Percentiles rank a stretch among this genome's conserved stretches.
Evolutionary conservation across 1,284 basidiomycete species (phyloP).

Genomic region (Mrakiaceae sp.): DNA sequence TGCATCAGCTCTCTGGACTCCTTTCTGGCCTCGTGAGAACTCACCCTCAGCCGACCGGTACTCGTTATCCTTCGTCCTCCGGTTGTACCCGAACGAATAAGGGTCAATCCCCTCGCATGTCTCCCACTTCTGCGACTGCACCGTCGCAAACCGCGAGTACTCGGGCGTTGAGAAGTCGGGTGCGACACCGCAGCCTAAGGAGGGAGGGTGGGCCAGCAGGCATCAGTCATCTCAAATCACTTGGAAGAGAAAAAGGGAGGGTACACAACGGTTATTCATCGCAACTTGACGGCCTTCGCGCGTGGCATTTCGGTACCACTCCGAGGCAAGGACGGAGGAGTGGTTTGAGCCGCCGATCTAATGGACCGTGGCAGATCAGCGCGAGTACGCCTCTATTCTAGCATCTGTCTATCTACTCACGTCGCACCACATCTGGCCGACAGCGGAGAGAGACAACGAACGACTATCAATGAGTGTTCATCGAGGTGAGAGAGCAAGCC

Average conservation of each 20-base stretch:
- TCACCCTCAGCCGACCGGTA: slow-evolving; percentile 36
- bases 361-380: not conserved
- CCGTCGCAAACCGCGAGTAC: slow-evolving; percentile 43
- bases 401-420: not conserved
- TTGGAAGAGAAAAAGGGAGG: not conserved
- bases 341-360: slow-evolving; percentile 50
- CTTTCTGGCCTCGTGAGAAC: not conserved
- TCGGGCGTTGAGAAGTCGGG: slow-evolving; percentile 49
- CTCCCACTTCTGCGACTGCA: slow-evolving; percentile 47
- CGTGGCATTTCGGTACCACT: slow-evolving; percentile 45
- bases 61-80: slow-evolving; percentile 37
- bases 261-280: slow-evolving; percentile 41
- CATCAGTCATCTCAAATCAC: not conserved
- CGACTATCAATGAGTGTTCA: not conserved
- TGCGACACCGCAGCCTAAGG: slow-evolving; percentile 25
- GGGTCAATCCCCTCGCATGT: slow-evolving; percentile 38
- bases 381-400: not conserved
- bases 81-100: slow-evolving; percentile 30
- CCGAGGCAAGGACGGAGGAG: slow-evolving; percentile 41
- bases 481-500: not conserved
- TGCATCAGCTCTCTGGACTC: not conserved
- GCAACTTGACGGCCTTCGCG: slow-evolving; percentile 44
- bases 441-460: not conserved
- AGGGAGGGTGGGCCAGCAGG: not conserved
- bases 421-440: slow-evolving; percentile 5